Conservation (phyloP, 257 asterid species). For the Ilex asprella region DNA sequence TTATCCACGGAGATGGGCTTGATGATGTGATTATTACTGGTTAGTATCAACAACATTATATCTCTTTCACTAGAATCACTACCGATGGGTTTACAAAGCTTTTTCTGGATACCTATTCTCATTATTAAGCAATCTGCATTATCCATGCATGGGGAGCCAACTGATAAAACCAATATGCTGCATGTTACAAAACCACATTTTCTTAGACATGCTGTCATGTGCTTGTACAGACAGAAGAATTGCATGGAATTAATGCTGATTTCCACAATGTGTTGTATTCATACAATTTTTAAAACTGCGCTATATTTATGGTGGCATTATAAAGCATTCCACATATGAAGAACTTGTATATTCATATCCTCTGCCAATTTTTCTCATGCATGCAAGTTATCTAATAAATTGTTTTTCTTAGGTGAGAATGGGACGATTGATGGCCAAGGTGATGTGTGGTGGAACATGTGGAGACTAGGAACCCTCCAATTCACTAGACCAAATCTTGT, state of each 20-base stretch:
- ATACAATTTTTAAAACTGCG: no score
- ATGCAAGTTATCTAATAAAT: background rate
- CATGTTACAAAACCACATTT: no score
- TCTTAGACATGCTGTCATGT: no score
- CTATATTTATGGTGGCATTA: no score
- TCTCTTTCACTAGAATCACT: no score
- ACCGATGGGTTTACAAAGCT: background rate
- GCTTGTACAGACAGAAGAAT: no score
- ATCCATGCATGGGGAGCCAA: no score
- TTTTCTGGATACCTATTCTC: background rate
- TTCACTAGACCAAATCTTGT: conserved; percentile 81
- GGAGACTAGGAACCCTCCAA: conserved; percentile 77
- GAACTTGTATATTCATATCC: no score
- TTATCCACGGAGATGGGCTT: conserved; percentile 85
- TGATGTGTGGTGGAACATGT: conserved; percentile 92
- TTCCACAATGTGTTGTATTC: no score
- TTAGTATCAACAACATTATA: conserved; percentile 11
- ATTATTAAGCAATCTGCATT: background rate
- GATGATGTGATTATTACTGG: conserved; percentile 92
- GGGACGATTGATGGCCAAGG: conserved; percentile 99
- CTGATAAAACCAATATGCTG: background rate
- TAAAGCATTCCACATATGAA: no score
- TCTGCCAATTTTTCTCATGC: no score
- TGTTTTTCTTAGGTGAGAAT: conserved; percentile 59
- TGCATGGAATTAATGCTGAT: no score